A percentile compares a stretch with the other conserved stretches of the same genome.
Conservation (phyloP, 495 filamentous ascomycete genomes). For the Hypoxylon subgilvum region DNA sequence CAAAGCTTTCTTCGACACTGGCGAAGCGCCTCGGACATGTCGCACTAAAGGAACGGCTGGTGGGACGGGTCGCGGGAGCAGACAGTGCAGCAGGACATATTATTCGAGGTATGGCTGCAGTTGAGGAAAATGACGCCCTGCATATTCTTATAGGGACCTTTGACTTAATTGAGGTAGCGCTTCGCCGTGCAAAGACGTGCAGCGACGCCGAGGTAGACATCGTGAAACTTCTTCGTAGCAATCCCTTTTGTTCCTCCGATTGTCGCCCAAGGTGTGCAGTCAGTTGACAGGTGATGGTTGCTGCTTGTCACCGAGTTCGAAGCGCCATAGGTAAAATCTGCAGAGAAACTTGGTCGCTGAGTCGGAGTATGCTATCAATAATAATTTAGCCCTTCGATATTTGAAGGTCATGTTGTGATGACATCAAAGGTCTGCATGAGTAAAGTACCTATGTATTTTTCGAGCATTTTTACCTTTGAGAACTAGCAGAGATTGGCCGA, state of each 20-base stretch:
- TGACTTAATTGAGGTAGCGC: constrained; percentile 16
- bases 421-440: constrained; percentile 17
- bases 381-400: neutral
- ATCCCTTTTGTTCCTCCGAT: neutral
- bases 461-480: too few species aligned
- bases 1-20: constrained; percentile 65
- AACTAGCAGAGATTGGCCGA: constrained; percentile 1
- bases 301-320: constrained; percentile 17
- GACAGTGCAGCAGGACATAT: constrained; percentile 15
- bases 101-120: constrained; percentile 3
- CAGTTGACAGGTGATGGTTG: neutral
- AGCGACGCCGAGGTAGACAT: constrained; percentile 37
- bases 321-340: constrained; percentile 31
- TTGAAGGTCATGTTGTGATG: constrained; percentile 24
- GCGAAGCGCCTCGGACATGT: constrained; percentile 27
- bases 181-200: constrained; percentile 27
- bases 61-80: constrained; percentile 9
- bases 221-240: constrained; percentile 5
- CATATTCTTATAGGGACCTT: constrained; percentile 7
- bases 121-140: constrained; percentile 26
- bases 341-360: neutral
- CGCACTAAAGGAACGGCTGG: constrained; percentile 35
- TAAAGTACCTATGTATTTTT: neutral
- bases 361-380: constrained; percentile 9
- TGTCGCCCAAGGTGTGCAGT: neutral